Evolutionary conservation across 2,329 filamentous ascomycete species (phyloP).

Genomic region (Penicillium capsulatum): DNA sequence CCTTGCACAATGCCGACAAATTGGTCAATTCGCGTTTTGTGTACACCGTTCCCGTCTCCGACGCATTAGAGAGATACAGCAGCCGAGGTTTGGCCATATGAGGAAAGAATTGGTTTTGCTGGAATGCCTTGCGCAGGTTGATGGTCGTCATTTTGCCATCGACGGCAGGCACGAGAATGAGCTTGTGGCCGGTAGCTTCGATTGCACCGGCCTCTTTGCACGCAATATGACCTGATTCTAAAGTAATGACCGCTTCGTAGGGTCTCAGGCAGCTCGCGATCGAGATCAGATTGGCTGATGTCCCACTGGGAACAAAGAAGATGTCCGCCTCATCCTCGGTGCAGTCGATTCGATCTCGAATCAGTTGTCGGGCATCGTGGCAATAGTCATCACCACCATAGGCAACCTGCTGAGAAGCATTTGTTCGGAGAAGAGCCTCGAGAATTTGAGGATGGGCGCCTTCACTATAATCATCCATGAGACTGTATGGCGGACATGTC

Average conservation of each 20-base stretch:
- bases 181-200: conserved; percentile 51
- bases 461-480: conserved; percentile 52
- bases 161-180: conserved; percentile 46
- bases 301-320: conserved; percentile 52
- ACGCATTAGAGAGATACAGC: conserved; percentile 53
- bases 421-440: conserved; percentile 45
- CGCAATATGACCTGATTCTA: conserved; percentile 50
- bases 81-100: conserved; percentile 51
- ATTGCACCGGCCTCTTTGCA: conserved; percentile 50
- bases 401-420: conserved; percentile 45
- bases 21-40: conserved; percentile 41
- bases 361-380: conserved; percentile 41
- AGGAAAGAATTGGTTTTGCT: conserved; percentile 50
- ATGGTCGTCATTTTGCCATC: conserved; percentile 49
- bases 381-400: conserved; percentile 49
- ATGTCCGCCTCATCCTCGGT: conserved; percentile 43
- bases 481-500: conserved; percentile 40
- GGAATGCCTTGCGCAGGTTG: conserved; percentile 42
- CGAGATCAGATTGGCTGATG: conserved; percentile 51
- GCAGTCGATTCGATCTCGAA: conserved; percentile 33
- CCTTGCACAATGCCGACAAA: conserved; percentile 44
- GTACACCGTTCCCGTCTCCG: conserved; percentile 50
- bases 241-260: conserved; percentile 51
- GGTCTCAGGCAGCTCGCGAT: conserved; percentile 51
- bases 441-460: conserved; percentile 51